phyloP scores from a whole-genome alignment of 176 grass and related monocot species.

The Oryza australiensis region DNA sequence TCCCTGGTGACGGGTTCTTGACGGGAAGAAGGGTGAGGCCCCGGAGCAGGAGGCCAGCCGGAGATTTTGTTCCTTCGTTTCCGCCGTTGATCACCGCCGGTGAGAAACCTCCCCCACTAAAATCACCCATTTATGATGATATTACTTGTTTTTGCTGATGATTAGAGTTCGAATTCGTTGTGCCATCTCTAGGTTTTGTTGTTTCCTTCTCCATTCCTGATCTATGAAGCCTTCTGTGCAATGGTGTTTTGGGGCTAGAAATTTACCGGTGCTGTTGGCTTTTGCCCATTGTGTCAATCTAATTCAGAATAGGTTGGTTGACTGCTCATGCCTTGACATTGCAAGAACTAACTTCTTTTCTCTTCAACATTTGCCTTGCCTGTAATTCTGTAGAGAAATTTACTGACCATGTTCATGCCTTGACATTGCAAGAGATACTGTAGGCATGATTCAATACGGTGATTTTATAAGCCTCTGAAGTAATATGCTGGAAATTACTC shows the following conservation, averaged over 20 bases:
- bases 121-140: no score
- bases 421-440: no score
- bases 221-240: constrained; percentile 32
- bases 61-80: no score
- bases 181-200: constrained; percentile 3
- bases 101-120: no score
- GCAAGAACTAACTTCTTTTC: not conserved
- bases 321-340: not conserved
- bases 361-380: no score
- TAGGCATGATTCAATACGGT: not conserved
- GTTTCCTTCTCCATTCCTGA: constrained; percentile 34
- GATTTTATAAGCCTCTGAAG: not conserved
- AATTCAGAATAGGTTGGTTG: not conserved
- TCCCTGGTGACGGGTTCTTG: no score
- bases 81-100: no score
- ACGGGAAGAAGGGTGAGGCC: no score
- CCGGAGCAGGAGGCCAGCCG: no score
- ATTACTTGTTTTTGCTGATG: no score
- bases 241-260: constrained; percentile 25
- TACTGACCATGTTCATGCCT: no score
- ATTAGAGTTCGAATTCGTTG: constrained; percentile 27
- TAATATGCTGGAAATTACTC: not conserved
- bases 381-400: no score
- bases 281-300: not conserved
- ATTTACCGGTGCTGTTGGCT: not conserved